Conservation (phyloP, 2,329 filamentous ascomycete species). For the Stachybotrys chlorohalonatus region DNA sequence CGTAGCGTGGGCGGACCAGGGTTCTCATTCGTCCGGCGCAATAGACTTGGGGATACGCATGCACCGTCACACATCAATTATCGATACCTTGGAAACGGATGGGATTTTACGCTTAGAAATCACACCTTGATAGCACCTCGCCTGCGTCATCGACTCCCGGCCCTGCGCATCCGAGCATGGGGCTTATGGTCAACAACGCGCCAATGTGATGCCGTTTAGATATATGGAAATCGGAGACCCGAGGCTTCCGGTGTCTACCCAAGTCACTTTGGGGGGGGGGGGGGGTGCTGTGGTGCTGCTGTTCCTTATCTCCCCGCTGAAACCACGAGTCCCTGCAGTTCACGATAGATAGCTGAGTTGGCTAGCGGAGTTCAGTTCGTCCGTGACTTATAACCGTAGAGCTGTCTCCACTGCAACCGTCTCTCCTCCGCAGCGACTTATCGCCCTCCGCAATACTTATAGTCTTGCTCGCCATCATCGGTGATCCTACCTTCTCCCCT, state of each 20-base stretch:
- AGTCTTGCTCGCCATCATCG: too few species aligned
- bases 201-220: too few species aligned
- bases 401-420: neutral
- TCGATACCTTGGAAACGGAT: neutral
- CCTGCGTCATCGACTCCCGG: neutral
- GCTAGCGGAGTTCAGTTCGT: neutral
- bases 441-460: too few species aligned
- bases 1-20: too few species aligned
- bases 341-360: neutral
- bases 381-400: neutral
- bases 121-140: neutral
- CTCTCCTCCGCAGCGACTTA: neutral
- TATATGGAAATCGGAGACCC: too few species aligned
- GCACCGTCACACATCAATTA: neutral
- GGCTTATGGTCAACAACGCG: too few species aligned
- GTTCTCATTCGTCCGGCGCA: too few species aligned
- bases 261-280: neutral
- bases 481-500: too few species aligned
- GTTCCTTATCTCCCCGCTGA: neutral
- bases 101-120: neutral
- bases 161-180: too few species aligned
- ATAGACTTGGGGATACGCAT: too few species aligned
- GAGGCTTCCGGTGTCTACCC: neutral
- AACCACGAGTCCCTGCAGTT: too few species aligned
- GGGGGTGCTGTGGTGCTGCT: neutral